A percentile compares a stretch with the other conserved stretches of the same genome.
Evolutionary conservation across 306 rosid genomes (phyloP).

Genomic region (Myrica gale): DNA sequence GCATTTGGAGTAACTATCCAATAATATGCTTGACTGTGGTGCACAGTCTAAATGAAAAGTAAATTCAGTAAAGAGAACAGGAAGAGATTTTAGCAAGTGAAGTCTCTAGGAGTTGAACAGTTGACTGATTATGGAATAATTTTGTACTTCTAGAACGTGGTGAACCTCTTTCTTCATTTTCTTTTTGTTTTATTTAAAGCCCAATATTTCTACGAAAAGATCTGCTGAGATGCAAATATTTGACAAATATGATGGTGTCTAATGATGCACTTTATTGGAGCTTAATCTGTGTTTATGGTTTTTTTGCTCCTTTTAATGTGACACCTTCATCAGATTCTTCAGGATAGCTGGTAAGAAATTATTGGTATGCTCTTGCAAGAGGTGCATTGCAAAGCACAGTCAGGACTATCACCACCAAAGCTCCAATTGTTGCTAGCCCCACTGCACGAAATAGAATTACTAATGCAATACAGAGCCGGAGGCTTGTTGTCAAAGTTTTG

Average conservation of each 20-base stretch:
- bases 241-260: neutral
- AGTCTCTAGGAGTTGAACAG: neutral
- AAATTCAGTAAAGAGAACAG: neutral
- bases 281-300: neutral
- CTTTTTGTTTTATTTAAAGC: neutral
- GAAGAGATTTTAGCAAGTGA: neutral
- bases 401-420: slow-evolving; percentile 63
- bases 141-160: neutral
- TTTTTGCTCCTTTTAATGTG: neutral
- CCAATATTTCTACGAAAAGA: neutral
- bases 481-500: too few species aligned
- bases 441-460: slow-evolving; percentile 65
- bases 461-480: slow-evolving; percentile 36
- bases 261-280: neutral
- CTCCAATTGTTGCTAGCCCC: slow-evolving; percentile 80
- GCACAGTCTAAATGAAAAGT: neutral
- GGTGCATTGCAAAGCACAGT: slow-evolving; percentile 79
- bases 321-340: too few species aligned
- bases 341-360: neutral
- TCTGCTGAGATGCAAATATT: neutral
- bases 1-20: neutral
- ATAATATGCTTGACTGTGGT: neutral
- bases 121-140: neutral
- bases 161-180: neutral
- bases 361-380: slow-evolving; percentile 41